phyloP scores from a whole-genome alignment of 768 basidiomycete species.

The Kwoniella sp. region DNA sequence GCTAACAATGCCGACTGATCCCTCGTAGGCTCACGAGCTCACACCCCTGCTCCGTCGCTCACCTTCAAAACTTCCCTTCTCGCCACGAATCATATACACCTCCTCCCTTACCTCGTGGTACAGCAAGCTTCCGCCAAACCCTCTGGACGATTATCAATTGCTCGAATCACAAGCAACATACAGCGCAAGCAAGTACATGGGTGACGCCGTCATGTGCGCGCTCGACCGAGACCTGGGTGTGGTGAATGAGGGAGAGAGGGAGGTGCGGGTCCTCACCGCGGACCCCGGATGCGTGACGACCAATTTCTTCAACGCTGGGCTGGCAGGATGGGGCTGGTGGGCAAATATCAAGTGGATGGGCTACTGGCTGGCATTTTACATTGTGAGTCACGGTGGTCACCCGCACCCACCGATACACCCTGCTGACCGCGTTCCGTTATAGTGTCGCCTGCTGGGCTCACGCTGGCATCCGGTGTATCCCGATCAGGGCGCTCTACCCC shows the following conservation, averaged over 20 bases:
- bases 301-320: conserved; percentile 13
- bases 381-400: conserved; percentile 22
- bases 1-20: neutral
- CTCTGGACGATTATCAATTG: conserved; percentile 40
- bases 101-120: conserved; percentile 25
- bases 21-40: conserved; percentile 39
- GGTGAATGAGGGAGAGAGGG: conserved; percentile 1
- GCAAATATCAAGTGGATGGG: conserved; percentile 12
- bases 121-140: conserved; percentile 15
- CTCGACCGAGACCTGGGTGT: conserved; percentile 31
- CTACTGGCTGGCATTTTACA: conserved; percentile 22
- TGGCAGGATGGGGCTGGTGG: conserved; percentile 15
- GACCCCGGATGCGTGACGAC: conserved; percentile 31
- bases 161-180: conserved; percentile 27
- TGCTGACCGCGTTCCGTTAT: neutral
- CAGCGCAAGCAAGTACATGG: conserved; percentile 44
- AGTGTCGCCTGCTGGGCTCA: conserved; percentile 37
- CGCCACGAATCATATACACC: conserved; percentile 47
- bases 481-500: conserved; percentile 20
- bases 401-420: no score
- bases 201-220: conserved; percentile 37
- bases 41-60: conserved; percentile 30
- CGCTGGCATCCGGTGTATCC: conserved; percentile 29
- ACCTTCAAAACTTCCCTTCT: conserved; percentile 29
- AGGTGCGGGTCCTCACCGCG: conserved; percentile 17